A percentile compares a stretch with the other conserved stretches of the same genome.
phyloP scores from a whole-genome alignment of 1,284 basidiomycete species.

The Rhizopogon parksii region DNA sequence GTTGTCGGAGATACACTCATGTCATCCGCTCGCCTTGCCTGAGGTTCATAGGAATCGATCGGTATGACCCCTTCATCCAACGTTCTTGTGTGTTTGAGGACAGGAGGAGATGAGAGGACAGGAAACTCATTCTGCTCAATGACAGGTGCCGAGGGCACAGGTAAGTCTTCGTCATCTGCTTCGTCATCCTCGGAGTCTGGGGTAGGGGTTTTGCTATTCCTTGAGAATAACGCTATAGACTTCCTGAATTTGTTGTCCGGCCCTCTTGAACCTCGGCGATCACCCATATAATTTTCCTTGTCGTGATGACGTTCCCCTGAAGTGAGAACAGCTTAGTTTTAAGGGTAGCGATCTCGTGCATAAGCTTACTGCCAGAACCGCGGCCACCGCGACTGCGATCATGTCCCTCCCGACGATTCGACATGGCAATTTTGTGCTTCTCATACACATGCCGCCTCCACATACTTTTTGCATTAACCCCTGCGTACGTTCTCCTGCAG shows the following conservation, averaged over 20 bases:
- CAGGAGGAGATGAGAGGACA: conserved; percentile 10
- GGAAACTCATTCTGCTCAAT: conserved; percentile 15
- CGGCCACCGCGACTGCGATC: conserved; percentile 52
- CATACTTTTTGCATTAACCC: conserved; percentile 82
- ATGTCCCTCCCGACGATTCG: conserved; percentile 64
- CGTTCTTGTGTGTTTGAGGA: conserved; percentile 4
- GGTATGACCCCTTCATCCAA: conserved; percentile 2
- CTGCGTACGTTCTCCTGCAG: conserved; percentile 70
- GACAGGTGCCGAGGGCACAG: conserved; percentile 7
- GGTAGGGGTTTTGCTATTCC: conserved; percentile 3
- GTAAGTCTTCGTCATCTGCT: conserved; percentile 9
- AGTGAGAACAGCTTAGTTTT: conserved; percentile 12
- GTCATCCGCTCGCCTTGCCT: conserved; percentile 7
- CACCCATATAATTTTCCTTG: conserved; percentile 29
- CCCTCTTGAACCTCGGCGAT: conserved; percentile 17
- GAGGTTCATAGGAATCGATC: background rate
- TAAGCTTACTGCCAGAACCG: conserved; percentile 52
- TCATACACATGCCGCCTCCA: conserved; percentile 80
- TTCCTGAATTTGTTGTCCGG: conserved; percentile 1
- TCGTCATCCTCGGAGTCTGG: conserved; percentile 7
- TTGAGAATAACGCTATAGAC: background rate
- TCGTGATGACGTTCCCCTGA: conserved; percentile 29
- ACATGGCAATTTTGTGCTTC: conserved; percentile 81
- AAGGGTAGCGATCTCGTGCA: background rate
- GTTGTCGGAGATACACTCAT: conserved; percentile 13